Percentiles rank a stretch among this genome's conserved stretches.
Conservation (phyloP, 305 asterid species). For the Fraxinus nigra region DNA sequence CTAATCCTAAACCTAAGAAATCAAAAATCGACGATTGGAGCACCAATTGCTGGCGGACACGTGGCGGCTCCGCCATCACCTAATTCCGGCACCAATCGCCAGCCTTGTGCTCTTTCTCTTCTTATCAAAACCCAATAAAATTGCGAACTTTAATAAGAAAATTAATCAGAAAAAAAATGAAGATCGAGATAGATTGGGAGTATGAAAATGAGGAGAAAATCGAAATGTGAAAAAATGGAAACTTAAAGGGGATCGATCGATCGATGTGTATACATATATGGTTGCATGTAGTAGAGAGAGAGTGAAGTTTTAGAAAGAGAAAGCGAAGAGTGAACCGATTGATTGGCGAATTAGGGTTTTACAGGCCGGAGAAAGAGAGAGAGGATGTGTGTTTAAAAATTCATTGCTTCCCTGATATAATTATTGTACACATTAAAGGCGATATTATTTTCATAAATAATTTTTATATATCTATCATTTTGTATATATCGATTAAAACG, state of each 20-base stretch:
- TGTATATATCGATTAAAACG: no score
- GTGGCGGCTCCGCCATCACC: constrained; percentile 91
- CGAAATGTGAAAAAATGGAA: background rate
- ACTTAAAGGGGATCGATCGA: background rate
- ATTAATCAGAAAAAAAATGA: constrained; percentile 1
- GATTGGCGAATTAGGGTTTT: constrained; percentile 59
- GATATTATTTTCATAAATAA: no score
- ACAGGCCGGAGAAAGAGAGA: constrained; percentile 23
- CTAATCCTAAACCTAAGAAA: constrained; percentile 19
- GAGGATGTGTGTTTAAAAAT: background rate
- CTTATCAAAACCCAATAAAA: constrained; percentile 22
- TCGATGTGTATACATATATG: background rate
- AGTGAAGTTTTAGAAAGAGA: constrained; percentile 17
- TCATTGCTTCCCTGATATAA: no score
- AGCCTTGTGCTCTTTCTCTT: constrained; percentile 35
- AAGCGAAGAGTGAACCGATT: constrained; percentile 9
- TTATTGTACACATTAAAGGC: no score
- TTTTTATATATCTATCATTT: no score
- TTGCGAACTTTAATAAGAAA: background rate
- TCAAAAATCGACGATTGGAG: constrained; percentile 22
- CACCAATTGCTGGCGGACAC: constrained; percentile 39
- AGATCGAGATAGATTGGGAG: constrained; percentile 27
- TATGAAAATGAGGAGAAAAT: constrained; percentile 3
- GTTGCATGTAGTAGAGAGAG: constrained; percentile 22
- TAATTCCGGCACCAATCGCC: constrained; percentile 44